phyloP scores from a whole-genome alignment of 768 basidiomycete genomes.

The Tylopilus rubrobrunneus region DNA sequence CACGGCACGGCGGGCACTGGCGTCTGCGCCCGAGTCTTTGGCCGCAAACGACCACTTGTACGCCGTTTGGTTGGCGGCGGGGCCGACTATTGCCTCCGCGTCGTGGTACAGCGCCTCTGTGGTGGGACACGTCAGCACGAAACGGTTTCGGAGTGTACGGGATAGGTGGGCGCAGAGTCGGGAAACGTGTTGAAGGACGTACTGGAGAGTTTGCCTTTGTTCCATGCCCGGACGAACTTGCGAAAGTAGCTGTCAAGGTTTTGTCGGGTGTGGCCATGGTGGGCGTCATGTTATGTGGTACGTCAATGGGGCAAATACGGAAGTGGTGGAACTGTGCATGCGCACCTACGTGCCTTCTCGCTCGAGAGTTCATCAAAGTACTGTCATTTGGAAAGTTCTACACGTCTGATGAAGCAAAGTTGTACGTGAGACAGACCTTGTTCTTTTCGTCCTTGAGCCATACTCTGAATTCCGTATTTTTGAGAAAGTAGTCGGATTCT shows the following conservation, averaged over 20 bases:
- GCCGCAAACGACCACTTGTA: slow-evolving; percentile 89
- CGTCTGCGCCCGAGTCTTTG: slow-evolving; percentile 57
- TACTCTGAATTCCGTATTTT: slow-evolving; percentile 78
- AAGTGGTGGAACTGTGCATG: background rate
- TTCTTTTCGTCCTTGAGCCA: slow-evolving; percentile 79
- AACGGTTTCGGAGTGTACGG: background rate
- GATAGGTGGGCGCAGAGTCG: background rate
- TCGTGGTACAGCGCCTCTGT: slow-evolving; percentile 58
- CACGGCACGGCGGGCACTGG: slow-evolving; percentile 51
- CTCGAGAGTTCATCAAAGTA: slow-evolving; percentile 77
- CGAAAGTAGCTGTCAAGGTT: slow-evolving; percentile 69
- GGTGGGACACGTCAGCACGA: background rate
- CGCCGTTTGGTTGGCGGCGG: slow-evolving; percentile 67
- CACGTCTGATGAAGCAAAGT: background rate
- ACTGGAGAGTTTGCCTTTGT: slow-evolving; percentile 72
- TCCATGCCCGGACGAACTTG: slow-evolving; percentile 93
- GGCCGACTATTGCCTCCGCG: slow-evolving; percentile 48
- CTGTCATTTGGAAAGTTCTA: background rate
- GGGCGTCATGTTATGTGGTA: background rate
- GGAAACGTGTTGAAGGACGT: background rate
- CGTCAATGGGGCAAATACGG: slow-evolving; percentile 16
- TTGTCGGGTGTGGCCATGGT: background rate
- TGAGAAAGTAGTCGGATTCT: slow-evolving; percentile 86
- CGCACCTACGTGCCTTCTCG: slow-evolving; percentile 74
- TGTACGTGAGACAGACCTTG: slow-evolving; percentile 39